These are phyloP conservation scores for Tagetes erecta DNA, from an alignment of 129 eudicot genomes.

Conservation along the genomic window DNA sequence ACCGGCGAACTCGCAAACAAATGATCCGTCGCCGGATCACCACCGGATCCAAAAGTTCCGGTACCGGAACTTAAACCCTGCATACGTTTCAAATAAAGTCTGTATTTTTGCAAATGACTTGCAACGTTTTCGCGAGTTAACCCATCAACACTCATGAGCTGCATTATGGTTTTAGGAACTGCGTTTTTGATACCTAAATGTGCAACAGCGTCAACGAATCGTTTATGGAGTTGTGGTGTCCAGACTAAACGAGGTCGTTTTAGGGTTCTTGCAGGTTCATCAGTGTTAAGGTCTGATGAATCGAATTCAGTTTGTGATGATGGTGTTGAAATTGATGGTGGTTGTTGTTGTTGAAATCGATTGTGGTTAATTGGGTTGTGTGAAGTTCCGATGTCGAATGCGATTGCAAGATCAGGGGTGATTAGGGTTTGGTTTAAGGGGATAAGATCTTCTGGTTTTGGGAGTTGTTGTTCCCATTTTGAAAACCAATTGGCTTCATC, in stretches of 20 bases:
- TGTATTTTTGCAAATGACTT: constrained; percentile 86
- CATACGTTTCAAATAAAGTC: constrained; percentile 90
- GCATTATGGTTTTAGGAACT: constrained; percentile 97
- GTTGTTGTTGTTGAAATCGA: constrained; percentile 24
- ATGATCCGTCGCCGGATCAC: constrained; percentile 74
- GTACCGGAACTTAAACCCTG: constrained; percentile 64
- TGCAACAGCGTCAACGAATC: constrained; percentile 96
- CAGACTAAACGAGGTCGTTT: constrained; percentile 93
- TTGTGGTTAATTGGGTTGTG: constrained; percentile 20
- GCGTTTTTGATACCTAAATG: constrained; percentile 93
- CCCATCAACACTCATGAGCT: constrained; percentile 94
- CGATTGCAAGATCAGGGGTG: constrained; percentile 76
- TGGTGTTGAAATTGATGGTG: constrained; percentile 25
- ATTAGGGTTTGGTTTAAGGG: constrained; percentile 81
- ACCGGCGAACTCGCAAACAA: constrained; percentile 94
- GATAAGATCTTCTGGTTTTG: constrained; percentile 78
- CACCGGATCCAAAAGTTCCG: constrained; percentile 39
- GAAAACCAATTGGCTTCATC: constrained; percentile 88
- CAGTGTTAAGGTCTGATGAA: constrained; percentile 65
- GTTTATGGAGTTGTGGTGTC: constrained; percentile 96
- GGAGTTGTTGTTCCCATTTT: constrained; percentile 83
- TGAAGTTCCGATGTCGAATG: constrained; percentile 59
- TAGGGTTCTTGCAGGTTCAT: constrained; percentile 87
- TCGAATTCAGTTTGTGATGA: constrained; percentile 69
- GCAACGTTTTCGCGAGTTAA: constrained; percentile 93